Evolutionary conservation across 192 early-diverging fungal species (phyloP).

Genomic region (Mortierella hygrophila): DNA sequence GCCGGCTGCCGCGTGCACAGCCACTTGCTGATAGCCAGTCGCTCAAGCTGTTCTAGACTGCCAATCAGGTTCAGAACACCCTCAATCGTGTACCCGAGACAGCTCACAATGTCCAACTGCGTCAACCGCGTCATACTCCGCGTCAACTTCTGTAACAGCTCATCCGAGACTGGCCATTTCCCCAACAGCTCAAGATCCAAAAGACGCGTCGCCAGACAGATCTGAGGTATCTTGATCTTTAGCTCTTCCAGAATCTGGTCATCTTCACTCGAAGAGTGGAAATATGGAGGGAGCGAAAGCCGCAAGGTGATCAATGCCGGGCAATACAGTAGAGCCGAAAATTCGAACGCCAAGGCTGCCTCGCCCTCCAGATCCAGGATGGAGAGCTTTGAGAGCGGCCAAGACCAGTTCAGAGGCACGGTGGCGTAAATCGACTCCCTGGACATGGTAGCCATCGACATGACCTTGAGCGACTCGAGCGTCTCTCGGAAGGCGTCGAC

Average conservation of each 20-base stretch:
- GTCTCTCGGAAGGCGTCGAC: conserved; percentile 44
- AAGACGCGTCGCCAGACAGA: conserved; percentile 29
- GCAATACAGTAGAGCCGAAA: conserved; percentile 25
- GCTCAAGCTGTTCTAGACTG: conserved; percentile 2
- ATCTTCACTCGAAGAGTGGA: conserved; percentile 48
- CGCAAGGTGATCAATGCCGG: conserved; percentile 20
- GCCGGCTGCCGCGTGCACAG: background rate
- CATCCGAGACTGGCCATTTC: conserved; percentile 49
- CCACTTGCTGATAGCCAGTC: conserved; percentile 40
- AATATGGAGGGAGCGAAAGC: conserved; percentile 32
- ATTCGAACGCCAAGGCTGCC: conserved; percentile 32
- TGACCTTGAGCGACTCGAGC: conserved; percentile 29
- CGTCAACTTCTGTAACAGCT: conserved; percentile 20
- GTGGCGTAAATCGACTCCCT: background rate
- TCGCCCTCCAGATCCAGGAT: conserved; percentile 47
- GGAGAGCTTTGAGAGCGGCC: conserved; percentile 21
- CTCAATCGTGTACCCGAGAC: conserved; percentile 10
- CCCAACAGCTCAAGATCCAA: conserved; percentile 39
- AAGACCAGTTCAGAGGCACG: conserved; percentile 30
- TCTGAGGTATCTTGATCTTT: conserved; percentile 17
- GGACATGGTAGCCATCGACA: conserved; percentile 26
- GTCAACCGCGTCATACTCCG: conserved; percentile 27
- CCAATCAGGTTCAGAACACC: conserved; percentile 11
- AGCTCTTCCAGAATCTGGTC: conserved; percentile 21
- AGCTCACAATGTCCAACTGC: conserved; percentile 26